Conservation (phyloP, 441 rosid species). For the Aleurites moluccanus region DNA sequence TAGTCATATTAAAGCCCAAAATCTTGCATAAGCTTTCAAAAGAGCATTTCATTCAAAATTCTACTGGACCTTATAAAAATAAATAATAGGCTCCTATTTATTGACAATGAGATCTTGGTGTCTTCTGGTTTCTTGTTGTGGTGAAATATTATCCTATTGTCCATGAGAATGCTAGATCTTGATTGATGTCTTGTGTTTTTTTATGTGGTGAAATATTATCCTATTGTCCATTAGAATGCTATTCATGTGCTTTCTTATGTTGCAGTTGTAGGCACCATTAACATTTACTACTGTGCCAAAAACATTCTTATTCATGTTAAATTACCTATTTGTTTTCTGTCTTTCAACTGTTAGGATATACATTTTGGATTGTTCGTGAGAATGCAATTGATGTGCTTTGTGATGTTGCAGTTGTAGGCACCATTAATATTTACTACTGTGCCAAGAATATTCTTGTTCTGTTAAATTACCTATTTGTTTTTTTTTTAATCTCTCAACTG, state of each 20-base stretch:
- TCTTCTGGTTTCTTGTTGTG: neutral
- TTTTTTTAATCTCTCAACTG: neutral
- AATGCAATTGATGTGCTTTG: too few species aligned
- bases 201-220: neutral
- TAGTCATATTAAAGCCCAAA: neutral
- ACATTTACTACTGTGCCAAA: neutral
- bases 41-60: conserved; percentile 3
- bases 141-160: neutral
- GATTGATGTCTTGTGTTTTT: too few species aligned
- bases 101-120: neutral
- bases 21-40: neutral
- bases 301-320: neutral
- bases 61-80: neutral
- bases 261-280: neutral
- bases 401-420: neutral
- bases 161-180: neutral
- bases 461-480: neutral
- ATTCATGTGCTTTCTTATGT: too few species aligned
- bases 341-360: neutral
- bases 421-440: neutral
- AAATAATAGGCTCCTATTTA: neutral
- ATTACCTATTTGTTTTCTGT: neutral
- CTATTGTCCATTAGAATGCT: neutral
- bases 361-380: too few species aligned
- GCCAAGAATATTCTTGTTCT: neutral